A percentile compares a stretch with the other conserved stretches of the same genome.
Conservation (phyloP, 345 rosid genomes). For the Aethionema arabicum region DNA sequence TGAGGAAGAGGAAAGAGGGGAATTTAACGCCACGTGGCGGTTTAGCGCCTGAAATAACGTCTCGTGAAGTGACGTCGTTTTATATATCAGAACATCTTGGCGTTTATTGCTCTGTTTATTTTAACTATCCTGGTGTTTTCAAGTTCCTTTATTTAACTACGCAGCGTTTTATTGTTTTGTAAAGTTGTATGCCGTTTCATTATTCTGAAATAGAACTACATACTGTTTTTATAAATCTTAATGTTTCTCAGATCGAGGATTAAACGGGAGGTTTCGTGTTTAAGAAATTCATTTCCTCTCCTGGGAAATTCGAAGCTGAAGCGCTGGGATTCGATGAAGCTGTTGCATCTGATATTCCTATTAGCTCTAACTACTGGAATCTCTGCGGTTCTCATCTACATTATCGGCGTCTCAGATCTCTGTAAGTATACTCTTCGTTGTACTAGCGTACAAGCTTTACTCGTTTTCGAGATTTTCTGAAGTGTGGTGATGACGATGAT, state of each 20-base stretch:
- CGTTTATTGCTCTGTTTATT: neutral
- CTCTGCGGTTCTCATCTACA: constrained; percentile 72
- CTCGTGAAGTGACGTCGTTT: neutral
- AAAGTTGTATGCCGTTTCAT: constrained; percentile 5
- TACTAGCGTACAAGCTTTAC: constrained; percentile 2
- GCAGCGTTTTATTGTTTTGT: neutral
- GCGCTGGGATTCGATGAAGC: constrained; percentile 53
- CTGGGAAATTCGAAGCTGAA: constrained; percentile 12
- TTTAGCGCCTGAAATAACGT: neutral
- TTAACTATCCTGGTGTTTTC: neutral
- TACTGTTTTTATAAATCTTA: constrained; percentile 3
- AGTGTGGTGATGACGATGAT: constrained; percentile 15
- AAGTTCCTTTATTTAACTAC: neutral
- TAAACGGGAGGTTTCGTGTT: constrained; percentile 22
- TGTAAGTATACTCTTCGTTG: constrained; percentile 39
- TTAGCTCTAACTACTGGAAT: constrained; percentile 66
- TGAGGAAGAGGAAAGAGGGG: neutral
- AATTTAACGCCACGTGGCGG: constrained; percentile 25
- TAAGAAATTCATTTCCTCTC: constrained; percentile 14
- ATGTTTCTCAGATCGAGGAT: neutral
- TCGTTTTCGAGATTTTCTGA: constrained; percentile 10
- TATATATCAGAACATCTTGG: neutral
- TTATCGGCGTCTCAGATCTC: constrained; percentile 68
- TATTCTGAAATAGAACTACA: neutral
- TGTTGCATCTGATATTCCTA: constrained; percentile 56